These are phyloP conservation scores for Amanita muscaria DNA, from an alignment of 768 basidiomycete genomes.

Conservation along the genomic window DNA sequence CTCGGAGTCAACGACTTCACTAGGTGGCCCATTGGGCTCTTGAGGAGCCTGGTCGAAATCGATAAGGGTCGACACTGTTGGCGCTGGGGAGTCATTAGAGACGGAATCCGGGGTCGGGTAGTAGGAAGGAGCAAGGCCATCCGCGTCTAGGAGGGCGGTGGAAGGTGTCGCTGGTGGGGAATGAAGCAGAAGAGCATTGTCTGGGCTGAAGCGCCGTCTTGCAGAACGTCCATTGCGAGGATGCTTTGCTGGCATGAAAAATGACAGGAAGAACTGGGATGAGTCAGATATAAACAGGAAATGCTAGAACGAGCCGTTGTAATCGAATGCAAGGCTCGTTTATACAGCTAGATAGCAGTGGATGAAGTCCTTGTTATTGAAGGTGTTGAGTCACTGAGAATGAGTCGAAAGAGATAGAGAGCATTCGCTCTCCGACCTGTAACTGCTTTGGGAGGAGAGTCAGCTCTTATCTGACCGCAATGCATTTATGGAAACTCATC, in stretches of 20 bases:
- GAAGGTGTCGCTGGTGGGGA: neutral
- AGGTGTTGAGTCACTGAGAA: neutral
- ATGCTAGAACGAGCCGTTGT: slow-evolving; percentile 3
- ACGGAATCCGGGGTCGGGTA: neutral
- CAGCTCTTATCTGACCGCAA: slow-evolving; percentile 1
- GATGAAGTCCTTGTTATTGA: neutral
- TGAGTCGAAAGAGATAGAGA: neutral
- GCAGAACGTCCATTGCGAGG: slow-evolving; percentile 5
- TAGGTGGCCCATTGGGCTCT: neutral
- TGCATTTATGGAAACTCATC: slow-evolving; percentile 2
- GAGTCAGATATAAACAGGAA: neutral
- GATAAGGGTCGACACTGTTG: slow-evolving; percentile 1
- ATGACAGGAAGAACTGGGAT: neutral
- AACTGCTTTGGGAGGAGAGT: neutral
- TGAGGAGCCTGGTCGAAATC: slow-evolving; percentile 1
- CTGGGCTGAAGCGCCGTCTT: neutral
- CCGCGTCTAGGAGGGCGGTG: neutral
- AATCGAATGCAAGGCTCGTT: slow-evolving; percentile 6
- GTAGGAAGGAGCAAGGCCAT: neutral
- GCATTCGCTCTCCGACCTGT: slow-evolving; percentile 3
- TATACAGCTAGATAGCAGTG: neutral
- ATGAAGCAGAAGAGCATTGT: slow-evolving; percentile 1
- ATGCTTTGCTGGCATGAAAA: slow-evolving; percentile 7
- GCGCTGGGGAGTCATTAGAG: slow-evolving; percentile 4
- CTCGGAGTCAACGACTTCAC: neutral